Base-by-base conservation (phyloP, 2,329 filamentous ascomycete species). In the Knufia fluminis region DNA sequence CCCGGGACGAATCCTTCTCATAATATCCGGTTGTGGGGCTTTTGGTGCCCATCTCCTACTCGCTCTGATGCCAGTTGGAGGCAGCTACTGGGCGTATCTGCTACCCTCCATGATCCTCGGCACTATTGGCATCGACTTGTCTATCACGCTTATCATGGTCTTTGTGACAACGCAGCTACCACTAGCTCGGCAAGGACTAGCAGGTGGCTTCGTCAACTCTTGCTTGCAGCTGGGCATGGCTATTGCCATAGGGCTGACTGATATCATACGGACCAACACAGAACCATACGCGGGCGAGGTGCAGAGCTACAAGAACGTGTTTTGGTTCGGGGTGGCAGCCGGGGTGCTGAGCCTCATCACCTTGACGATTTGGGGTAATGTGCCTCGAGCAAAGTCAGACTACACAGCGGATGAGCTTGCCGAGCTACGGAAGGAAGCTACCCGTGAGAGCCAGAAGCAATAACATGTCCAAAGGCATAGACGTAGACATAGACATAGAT, bases 161-260 rank as follows among this genome's bases (percentile, higher is more conserved):
- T 90, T 86, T 65, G 84, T 88, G 62, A 88, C 84, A 0, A 88
- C 84, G 0, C 78, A 76, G 12, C 70, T 89, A 54, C 83, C 85
- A 0, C 71, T 72, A 3, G 73, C 76, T 10, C 73, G 80, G 44
- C 86, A 91, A 62, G 85, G 83, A 0, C 70, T 87, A 0, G 85
- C 84, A 0, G 83, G 85, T 1, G 84, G 80, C 0, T 64, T 89
- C 40, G 80, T 85, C 59, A 87, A 85, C 66, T 80, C 78, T 42
- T 66, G 87, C 1, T 62, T 88, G 24, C 85, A 86, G 59, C 71
- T 90, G 7, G 82, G 83, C 8, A 83, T 88, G 59, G 82, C 83
- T 1, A 73, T 89, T 46, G 80, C 81, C 67, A 71, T 89, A 3
- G 84, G 82, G 0, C 75, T 89, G 47, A 80, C 78, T 1, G 85